These are phyloP conservation scores for Phaffia rhodozyma DNA, from an alignment of 1,284 basidiomycete genomes.

Conservation along the genomic window DNA sequence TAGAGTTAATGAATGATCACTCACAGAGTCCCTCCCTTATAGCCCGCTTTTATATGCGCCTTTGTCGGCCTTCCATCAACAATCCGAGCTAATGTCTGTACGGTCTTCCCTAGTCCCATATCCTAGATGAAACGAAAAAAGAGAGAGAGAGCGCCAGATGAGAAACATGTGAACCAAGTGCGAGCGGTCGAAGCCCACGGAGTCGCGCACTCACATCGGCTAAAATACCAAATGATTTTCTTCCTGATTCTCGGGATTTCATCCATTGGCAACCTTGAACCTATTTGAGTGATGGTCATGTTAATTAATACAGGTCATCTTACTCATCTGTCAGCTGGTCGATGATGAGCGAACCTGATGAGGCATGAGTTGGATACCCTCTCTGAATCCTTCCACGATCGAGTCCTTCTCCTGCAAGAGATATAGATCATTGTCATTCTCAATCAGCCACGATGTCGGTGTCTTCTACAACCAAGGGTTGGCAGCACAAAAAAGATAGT, in stretches of 20 bases:
- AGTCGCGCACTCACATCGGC: constrained; percentile 57
- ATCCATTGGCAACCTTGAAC: constrained; percentile 77
- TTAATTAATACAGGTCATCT: no score
- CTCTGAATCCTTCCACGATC: constrained; percentile 57
- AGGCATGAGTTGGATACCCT: constrained; percentile 58
- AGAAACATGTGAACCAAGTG: background rate
- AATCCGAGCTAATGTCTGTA: constrained; percentile 77
- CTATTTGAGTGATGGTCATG: constrained; percentile 53
- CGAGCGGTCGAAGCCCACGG: constrained; percentile 41
- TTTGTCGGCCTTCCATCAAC: constrained; percentile 58
- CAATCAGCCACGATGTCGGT: constrained; percentile 37
- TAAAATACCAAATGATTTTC: constrained; percentile 72
- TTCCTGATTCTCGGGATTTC: constrained; percentile 64
- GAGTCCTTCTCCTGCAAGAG: constrained; percentile 44
- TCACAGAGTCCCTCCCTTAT: constrained; percentile 54
- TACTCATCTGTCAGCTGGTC: background rate
- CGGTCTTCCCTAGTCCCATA: constrained; percentile 69
- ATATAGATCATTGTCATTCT: background rate
- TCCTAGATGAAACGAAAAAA: constrained; percentile 24
- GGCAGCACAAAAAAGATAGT: no score
- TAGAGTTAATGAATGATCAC: constrained; percentile 25
- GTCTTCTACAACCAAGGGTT: constrained; percentile 22
- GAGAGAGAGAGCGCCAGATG: background rate
- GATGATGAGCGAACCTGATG: constrained; percentile 52
- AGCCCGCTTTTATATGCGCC: constrained; percentile 59